phyloP scores from a whole-genome alignment of 768 basidiomycete genomes.

The Rhizopogon sp. region DNA sequence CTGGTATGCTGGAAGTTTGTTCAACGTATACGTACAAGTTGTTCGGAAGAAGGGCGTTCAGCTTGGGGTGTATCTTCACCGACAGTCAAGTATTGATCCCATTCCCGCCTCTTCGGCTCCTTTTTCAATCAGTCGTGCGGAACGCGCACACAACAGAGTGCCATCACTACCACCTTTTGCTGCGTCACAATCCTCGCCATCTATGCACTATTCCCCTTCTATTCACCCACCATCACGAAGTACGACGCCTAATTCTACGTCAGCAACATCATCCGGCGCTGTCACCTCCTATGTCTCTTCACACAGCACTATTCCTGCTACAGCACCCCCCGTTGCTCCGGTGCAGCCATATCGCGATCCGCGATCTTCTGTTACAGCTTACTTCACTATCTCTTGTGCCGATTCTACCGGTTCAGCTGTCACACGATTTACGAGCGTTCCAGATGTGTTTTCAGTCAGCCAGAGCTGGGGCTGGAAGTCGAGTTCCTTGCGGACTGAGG shows the following conservation, averaged over 20 bases:
- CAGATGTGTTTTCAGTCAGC: slow-evolving; percentile 77
- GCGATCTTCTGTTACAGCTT: slow-evolving; percentile 64
- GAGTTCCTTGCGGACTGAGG: slow-evolving; percentile 48
- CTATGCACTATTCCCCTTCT: slow-evolving; percentile 39
- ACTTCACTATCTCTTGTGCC: slow-evolving; percentile 80
- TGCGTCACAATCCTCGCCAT: slow-evolving; percentile 19
- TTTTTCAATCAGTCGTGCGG: slow-evolving; percentile 21
- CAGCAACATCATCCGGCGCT: slow-evolving; percentile 15
- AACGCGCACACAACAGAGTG: slow-evolving; percentile 22
- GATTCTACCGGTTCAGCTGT: slow-evolving; percentile 77
- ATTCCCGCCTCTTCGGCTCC: slow-evolving; percentile 71
- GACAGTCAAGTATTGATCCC: slow-evolving; percentile 77
- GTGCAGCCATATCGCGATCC: slow-evolving; percentile 73
- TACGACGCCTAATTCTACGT: slow-evolving; percentile 33
- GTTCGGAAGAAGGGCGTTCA: slow-evolving; percentile 79
- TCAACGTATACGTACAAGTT: slow-evolving; percentile 86
- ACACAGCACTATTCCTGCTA: slow-evolving; percentile 30
- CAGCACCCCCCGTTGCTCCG: slow-evolving; percentile 44
- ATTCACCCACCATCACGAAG: slow-evolving; percentile 41
- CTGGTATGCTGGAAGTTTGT: slow-evolving; percentile 86
- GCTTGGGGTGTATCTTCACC: slow-evolving; percentile 84
- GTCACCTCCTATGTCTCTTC: slow-evolving; percentile 19
- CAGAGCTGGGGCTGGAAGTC: slow-evolving; percentile 96
- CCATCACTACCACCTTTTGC: slow-evolving; percentile 28
- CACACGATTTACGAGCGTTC: slow-evolving; percentile 80